These are phyloP conservation scores for Phytopythium boreale DNA, from an alignment of 352 stramenopile genomes.

Conservation along the genomic window DNA sequence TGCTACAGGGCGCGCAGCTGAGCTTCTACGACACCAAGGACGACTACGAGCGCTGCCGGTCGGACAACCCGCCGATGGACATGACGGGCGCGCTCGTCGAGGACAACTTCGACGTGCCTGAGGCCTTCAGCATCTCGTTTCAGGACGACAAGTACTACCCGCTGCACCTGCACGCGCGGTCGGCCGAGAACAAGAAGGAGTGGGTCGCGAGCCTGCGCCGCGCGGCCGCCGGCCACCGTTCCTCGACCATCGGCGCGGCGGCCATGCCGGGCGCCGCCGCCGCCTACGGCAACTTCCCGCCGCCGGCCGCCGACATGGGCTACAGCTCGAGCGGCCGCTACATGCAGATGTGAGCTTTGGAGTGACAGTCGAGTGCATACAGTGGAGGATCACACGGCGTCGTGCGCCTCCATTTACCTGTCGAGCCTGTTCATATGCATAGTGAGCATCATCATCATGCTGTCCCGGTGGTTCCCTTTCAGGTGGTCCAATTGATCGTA, in stretches of 20 bases:
- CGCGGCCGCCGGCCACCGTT: constrained; percentile 29
- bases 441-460: too few species aligned
- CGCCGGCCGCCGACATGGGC: constrained; percentile 22
- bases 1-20: constrained; percentile 71
- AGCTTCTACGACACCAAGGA: constrained; percentile 87
- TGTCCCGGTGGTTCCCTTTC: constrained; percentile 3
- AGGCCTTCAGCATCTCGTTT: constrained; percentile 83
- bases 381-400: too few species aligned
- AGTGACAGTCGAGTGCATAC: neutral
- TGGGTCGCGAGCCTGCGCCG: constrained; percentile 77
- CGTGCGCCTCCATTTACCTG: neutral
- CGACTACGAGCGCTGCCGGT: constrained; percentile 79
- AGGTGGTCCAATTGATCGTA: constrained; percentile 10
- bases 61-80: constrained; percentile 81
- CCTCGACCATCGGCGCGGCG: constrained; percentile 14
- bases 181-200: constrained; percentile 67
- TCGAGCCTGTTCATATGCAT: neutral
- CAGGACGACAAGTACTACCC: constrained; percentile 78
- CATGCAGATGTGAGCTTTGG: constrained; percentile 35
- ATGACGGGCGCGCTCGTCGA: constrained; percentile 70
- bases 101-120: constrained; percentile 71
- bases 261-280: constrained; percentile 4
- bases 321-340: constrained; percentile 29
- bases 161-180: constrained; percentile 81
- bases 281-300: constrained; percentile 19